Evolutionary conservation across 1,139 yeast genomes (phyloP).

Genomic region (Yamadazyma diddensiae): DNA sequence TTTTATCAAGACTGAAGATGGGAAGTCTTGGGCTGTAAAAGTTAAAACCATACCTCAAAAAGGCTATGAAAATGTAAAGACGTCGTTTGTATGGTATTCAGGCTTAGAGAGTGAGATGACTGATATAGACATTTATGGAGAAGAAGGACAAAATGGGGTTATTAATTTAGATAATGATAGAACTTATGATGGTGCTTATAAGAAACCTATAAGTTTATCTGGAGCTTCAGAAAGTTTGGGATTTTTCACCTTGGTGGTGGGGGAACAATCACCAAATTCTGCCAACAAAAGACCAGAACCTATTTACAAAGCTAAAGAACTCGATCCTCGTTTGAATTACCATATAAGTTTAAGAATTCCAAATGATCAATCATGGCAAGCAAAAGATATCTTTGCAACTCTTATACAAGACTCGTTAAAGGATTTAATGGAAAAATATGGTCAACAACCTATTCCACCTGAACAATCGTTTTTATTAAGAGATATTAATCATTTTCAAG

Average conservation of each 20-base stretch:
- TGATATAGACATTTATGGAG: conserved; percentile 15
- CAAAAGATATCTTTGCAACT: conserved; percentile 71
- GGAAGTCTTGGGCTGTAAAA: conserved; percentile 74
- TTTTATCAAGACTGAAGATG: conserved; percentile 72
- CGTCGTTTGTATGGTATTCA: conserved; percentile 74
- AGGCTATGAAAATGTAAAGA: conserved; percentile 46
- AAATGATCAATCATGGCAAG: conserved; percentile 72
- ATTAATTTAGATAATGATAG: conserved; percentile 29
- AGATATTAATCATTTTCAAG: conserved; percentile 60
- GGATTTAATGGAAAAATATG: conserved; percentile 38
- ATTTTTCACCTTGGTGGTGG: conserved; percentile 48
- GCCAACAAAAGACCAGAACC: conserved; percentile 40
- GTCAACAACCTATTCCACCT: conserved; percentile 38
- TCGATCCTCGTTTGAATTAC: conserved; percentile 57
- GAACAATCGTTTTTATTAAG: conserved; percentile 54
- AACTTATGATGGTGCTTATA: conserved; percentile 26
- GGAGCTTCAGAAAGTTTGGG: conserved; percentile 61
- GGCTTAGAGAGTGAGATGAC: conserved; percentile 58
- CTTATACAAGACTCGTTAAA: conserved; percentile 66
- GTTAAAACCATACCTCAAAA: conserved; percentile 60
- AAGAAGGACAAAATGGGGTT: conserved; percentile 25
- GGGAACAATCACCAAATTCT: conserved; percentile 46
- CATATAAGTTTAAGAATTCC: conserved; percentile 73
- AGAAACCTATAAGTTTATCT: conserved; percentile 36
- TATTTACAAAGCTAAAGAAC: conserved; percentile 20